phyloP scores from a whole-genome alignment of 2,329 filamentous ascomycete genomes.

The Phoma sp. region DNA sequence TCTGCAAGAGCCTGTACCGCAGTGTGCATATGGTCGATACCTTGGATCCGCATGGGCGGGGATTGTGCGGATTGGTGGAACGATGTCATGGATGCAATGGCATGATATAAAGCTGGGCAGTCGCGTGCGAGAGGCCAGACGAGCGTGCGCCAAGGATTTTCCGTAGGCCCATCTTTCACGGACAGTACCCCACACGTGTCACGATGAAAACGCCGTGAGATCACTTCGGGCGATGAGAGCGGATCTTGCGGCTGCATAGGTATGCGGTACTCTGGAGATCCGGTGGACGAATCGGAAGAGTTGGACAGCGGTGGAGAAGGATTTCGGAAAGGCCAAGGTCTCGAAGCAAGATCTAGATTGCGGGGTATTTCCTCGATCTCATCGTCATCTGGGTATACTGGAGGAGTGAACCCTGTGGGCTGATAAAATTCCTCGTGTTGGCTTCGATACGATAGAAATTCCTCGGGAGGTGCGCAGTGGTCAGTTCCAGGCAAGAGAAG shows the following conservation, averaged over 20 bases:
- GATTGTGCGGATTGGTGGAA: constrained; percentile 70
- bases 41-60: constrained; percentile 65
- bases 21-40: constrained; percentile 73
- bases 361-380: constrained; percentile 65
- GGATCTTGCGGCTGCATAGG: constrained; percentile 59
- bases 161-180: constrained; percentile 71
- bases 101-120: constrained; percentile 71
- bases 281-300: constrained; percentile 45
- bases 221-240: constrained; percentile 64
- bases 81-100: constrained; percentile 72
- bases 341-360: constrained; percentile 39
- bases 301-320: constrained; percentile 47
- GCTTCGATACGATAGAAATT: constrained; percentile 44
- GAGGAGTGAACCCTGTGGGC: constrained; percentile 38
- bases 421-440: constrained; percentile 47
- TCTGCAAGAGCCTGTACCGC: constrained; percentile 67
- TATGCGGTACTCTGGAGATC: constrained; percentile 29
- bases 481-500: constrained; percentile 59
- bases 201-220: constrained; percentile 69
- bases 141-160: constrained; percentile 75
- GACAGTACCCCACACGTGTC: constrained; percentile 75
- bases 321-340: constrained; percentile 49
- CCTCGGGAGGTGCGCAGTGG: constrained; percentile 52
- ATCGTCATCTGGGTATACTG: constrained; percentile 50
- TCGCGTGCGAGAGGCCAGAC: constrained; percentile 73